phyloP scores from a whole-genome alignment of 2,329 filamentous ascomycete species.

The Bisporella sp. region DNA sequence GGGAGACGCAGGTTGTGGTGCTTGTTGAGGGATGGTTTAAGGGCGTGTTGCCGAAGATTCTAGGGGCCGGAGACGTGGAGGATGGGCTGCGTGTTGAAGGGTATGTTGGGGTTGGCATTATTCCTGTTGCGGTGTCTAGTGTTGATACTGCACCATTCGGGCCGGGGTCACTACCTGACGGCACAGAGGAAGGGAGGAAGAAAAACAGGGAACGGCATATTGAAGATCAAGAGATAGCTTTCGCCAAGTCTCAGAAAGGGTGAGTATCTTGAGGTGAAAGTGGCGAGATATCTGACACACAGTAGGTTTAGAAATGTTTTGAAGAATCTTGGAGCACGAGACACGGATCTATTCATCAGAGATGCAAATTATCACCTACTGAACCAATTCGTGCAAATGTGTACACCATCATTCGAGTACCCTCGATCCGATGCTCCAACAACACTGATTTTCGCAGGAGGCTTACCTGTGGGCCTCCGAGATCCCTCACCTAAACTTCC shows the following conservation, averaged over 20 bases:
- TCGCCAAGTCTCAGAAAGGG: too few relatives aligned
- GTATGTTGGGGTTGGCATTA: constrained; percentile 34
- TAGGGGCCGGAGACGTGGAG: constrained; percentile 26
- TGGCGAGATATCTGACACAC: background rate
- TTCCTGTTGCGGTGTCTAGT: constrained; percentile 31
- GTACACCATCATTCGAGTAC: constrained; percentile 30
- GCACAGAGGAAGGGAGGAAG: constrained; percentile 28
- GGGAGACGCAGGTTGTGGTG: constrained; percentile 32
- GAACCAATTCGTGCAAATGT: constrained; percentile 21
- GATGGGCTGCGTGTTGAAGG: constrained; percentile 29
- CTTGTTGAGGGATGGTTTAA: constrained; percentile 35
- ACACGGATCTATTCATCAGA: constrained; percentile 21
- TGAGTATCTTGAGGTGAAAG: constrained; percentile 3
- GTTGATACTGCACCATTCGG: constrained; percentile 34
- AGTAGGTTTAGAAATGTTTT: background rate
- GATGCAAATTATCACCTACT: background rate
- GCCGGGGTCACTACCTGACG: constrained; percentile 32
- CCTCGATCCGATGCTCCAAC: constrained; percentile 29
- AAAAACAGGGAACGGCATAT: constrained; percentile 22
- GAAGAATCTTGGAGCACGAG: constrained; percentile 1
- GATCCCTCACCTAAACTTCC: constrained; percentile 28
- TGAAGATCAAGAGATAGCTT: too few relatives aligned
- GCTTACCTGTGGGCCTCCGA: constrained; percentile 28
- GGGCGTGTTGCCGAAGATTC: constrained; percentile 31
- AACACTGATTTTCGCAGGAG: constrained; percentile 37